Base-by-base conservation (phyloP, 164 flowering plant species). In the Cinnamomum chago region DNA sequence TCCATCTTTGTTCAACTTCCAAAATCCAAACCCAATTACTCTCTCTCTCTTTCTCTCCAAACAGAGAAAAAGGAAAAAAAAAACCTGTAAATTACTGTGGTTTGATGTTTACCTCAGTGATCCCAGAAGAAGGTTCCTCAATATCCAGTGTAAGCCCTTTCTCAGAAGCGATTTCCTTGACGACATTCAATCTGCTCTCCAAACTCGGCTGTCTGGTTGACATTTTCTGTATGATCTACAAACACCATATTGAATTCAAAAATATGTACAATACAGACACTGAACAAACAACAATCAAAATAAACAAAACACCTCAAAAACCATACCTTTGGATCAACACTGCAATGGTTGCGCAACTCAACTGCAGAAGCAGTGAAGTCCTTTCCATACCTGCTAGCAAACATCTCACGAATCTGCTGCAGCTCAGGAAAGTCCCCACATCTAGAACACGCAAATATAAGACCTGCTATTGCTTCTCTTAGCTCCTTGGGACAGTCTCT, bases 361-460 rank as follows among this genome's bases (percentile, higher is more conserved):
- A 81, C 78, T 28, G 93, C 88, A 22, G 89, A 80, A 67, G 82
- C 85, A 55, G 84, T 83, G 72, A 95, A 92, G 24, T 92, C 98
- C 76, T 83, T 93, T 75, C 99, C 98, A 72, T 73, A 95, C 13
- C 85, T 82, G 10, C 89, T 76, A 0, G 84, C 77, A 72, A 95
- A 81, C 58, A 86, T 72, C 0, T 69, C 50, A 6, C 94, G 97
- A 72, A 94, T 84, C 81, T 91, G 88, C 73, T 81, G 90, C 58
- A 95, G 89, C 80, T 95, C 99, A 2, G 98, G 98, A 51, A 90
- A 86, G 9, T 93, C 96, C 27, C 98, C 98, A 68, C 91, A 87
- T 75, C 99, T 93, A 0, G 98, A 85, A 50, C 94, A 75, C 1
- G 92, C 98, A 75, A 74, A 93, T 9, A 90, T 77, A 78, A 95